Evolutionary conservation across 1,139 yeast genomes (phyloP).

Genomic region (Geotrichum macrosporum): DNA sequence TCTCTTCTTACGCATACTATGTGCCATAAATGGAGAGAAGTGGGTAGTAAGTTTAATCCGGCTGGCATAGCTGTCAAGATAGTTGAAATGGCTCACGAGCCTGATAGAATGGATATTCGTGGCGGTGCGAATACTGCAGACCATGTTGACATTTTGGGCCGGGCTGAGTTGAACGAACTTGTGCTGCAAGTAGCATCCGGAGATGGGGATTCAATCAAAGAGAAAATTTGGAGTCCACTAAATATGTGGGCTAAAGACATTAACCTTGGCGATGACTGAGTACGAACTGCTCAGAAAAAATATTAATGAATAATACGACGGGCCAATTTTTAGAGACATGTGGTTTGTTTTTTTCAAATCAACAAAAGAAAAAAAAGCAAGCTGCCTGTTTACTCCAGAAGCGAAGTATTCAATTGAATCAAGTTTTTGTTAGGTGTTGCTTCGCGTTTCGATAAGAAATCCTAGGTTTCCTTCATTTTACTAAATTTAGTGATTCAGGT

Average conservation of each 20-base stretch:
- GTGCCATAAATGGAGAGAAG: constrained; percentile 82
- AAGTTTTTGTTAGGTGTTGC: too few relatives aligned
- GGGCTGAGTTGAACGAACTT: constrained; percentile 85
- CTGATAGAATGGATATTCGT: constrained; percentile 86
- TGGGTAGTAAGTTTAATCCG: constrained; percentile 72
- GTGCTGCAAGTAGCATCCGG: constrained; percentile 81
- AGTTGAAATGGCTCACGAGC: constrained; percentile 90
- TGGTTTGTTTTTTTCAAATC: too few relatives aligned
- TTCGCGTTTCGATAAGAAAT: too few relatives aligned
- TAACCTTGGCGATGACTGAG: constrained; percentile 37
- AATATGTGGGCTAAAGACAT: constrained; percentile 52
- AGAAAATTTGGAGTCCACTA: constrained; percentile 57
- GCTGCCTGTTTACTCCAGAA: too few relatives aligned
- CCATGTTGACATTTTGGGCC: constrained; percentile 92
- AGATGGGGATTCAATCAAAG: constrained; percentile 58
- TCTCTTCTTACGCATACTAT: constrained; percentile 76
- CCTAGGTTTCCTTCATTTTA: too few relatives aligned
- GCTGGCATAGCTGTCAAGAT: constrained; percentile 65
- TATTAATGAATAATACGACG: too few relatives aligned
- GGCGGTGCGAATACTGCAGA: constrained; percentile 98
- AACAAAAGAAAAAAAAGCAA: too few relatives aligned
- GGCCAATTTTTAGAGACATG: too few relatives aligned
- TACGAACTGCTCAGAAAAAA: too few relatives aligned
- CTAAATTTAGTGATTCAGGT: too few relatives aligned
- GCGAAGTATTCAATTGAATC: too few relatives aligned